Base-by-base conservation (phyloP, 2,329 filamentous ascomycete genomes). In the Sarocladiaceae sp. region DNA sequence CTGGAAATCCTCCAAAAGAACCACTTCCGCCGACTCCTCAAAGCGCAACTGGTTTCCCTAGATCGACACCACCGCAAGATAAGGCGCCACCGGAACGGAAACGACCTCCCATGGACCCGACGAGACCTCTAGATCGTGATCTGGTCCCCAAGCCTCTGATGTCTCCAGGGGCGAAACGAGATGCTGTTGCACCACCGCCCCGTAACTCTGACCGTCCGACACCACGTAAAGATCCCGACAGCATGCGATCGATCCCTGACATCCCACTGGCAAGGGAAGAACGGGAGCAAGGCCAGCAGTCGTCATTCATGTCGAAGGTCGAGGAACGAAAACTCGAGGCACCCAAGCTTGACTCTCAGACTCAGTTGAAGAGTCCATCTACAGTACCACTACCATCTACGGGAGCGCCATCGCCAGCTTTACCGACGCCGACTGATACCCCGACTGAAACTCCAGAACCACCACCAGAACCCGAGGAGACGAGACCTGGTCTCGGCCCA, bases 401-500 rank as follows among this genome's bases (percentile, higher is more conserved):
- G 5, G 58, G 60, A n/a, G 49, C 53, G n/a, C 48, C 50, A 11
- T 47, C 42, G 19, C 44, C 49, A 2, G 48, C 46, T 15, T 41
- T 37, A 35, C 37, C 50, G 6, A 44, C 48, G 35, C 39, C 47
- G 35, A 43, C 50, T 7, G 52, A 55, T n/a, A 5, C 51, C 2
- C 26, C 47, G 16, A 35, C 21, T 13, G 46, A 53, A 37, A 43
- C 48, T 13, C 48, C 54, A 23, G 60, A 62, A 26, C 51, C 59
- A 6, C 43, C 27, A 3, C 43, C 45, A 12, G 50, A 50, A 4
- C 20, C 49, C 15, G 49, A 51, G 15, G 68, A 72, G 43, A 56
- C 49, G 6, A 67, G 87, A n/a, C 88, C 88, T 15, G 89, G 88
- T 1, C 73, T 95, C 6, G 88, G 88, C 0, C 88, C 89, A 2